Percentiles rank a stretch among this genome's conserved stretches.
Evolutionary conservation across 1,284 basidiomycete species (phyloP).

Genomic region (Neolentinus lepideus): DNA sequence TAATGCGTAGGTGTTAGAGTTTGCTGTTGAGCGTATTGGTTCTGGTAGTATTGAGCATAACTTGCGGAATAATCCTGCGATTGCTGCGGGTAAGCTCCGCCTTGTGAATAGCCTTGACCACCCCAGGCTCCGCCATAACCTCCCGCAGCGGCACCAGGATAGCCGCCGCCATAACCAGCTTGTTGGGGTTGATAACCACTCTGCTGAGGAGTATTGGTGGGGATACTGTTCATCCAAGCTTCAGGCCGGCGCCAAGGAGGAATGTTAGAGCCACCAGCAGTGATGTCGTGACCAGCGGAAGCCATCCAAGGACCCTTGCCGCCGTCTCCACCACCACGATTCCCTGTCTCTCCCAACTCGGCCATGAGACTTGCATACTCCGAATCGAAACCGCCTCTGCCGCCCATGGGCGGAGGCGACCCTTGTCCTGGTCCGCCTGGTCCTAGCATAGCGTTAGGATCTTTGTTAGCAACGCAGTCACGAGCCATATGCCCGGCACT

Average conservation of each 20-base stretch:
- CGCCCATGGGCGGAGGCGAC: slow-evolving; percentile 36
- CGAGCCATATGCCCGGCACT: slow-evolving; percentile 96
- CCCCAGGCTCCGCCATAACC: slow-evolving; percentile 29
- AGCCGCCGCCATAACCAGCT: slow-evolving; percentile 7
- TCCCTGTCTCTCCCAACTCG: slow-evolving; percentile 86
- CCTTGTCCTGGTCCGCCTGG: slow-evolving; percentile 21
- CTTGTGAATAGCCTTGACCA: slow-evolving; percentile 33
- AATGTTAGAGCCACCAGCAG: slow-evolving; percentile 71
- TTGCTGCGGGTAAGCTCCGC: slow-evolving; percentile 34
- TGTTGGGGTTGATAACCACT: slow-evolving; percentile 27
- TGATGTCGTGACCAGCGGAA: slow-evolving; percentile 65
- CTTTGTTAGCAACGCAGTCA: slow-evolving; percentile 84
- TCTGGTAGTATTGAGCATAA: slow-evolving; percentile 78
- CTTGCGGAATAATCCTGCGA: slow-evolving; percentile 61
- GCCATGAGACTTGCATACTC: slow-evolving; percentile 98
- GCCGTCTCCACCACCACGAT: slow-evolving; percentile 46
- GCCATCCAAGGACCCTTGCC: slow-evolving; percentile 55
- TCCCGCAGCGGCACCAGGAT: slow-evolving; percentile 4
- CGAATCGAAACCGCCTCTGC: slow-evolving; percentile 79
- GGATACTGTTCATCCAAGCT: slow-evolving; percentile 60
- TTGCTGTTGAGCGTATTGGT: slow-evolving; percentile 71
- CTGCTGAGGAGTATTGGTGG: slow-evolving; percentile 30
- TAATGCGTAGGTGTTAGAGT: slow-evolving; percentile 42
- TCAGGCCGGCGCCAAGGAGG: slow-evolving; percentile 85
- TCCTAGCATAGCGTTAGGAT: slow-evolving; percentile 47